phyloP scores from a whole-genome alignment of 257 asterid species.

The Cordia subcordata region DNA sequence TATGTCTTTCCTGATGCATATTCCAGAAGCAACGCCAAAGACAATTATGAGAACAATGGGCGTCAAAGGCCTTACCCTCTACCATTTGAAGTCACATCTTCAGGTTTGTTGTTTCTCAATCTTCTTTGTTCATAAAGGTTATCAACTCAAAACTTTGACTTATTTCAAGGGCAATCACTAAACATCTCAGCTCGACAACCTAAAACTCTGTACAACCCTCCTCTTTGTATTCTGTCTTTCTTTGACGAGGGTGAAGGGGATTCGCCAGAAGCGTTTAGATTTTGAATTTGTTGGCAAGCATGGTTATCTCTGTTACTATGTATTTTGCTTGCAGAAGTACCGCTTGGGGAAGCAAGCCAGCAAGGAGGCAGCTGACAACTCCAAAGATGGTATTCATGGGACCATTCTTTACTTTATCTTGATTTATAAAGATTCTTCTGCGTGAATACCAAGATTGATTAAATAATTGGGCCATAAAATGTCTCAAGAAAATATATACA shows the following conservation, averaged over 20 bases:
- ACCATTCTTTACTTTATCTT: neutral
- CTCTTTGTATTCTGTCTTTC: no score
- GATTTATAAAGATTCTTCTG: neutral
- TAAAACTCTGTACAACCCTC: neutral
- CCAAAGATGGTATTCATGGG: slow-evolving; percentile 64
- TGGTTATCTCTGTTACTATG: neutral
- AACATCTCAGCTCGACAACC: neutral
- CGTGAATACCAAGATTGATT: neutral
- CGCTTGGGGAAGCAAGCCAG: slow-evolving; percentile 80
- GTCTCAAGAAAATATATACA: neutral
- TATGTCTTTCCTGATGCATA: slow-evolving; percentile 9
- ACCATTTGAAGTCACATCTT: slow-evolving; percentile 94
- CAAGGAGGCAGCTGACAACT: slow-evolving; percentile 68
- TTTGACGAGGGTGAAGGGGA: neutral
- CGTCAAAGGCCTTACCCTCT: slow-evolving; percentile 88
- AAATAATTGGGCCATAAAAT: neutral
- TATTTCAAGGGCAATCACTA: no score
- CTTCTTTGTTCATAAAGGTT: neutral
- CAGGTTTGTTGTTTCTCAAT: slow-evolving; percentile 46
- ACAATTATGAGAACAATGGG: slow-evolving; percentile 87
- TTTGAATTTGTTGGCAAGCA: neutral
- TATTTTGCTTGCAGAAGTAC: slow-evolving; percentile 56
- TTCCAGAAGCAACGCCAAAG: slow-evolving; percentile 93
- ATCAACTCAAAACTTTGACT: no score
- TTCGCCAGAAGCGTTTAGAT: neutral